A percentile compares a stretch with the other conserved stretches of the same genome.
phyloP scores from a whole-genome alignment of 495 filamentous ascomycete species.

The Clavariopsis aquatica region DNA sequence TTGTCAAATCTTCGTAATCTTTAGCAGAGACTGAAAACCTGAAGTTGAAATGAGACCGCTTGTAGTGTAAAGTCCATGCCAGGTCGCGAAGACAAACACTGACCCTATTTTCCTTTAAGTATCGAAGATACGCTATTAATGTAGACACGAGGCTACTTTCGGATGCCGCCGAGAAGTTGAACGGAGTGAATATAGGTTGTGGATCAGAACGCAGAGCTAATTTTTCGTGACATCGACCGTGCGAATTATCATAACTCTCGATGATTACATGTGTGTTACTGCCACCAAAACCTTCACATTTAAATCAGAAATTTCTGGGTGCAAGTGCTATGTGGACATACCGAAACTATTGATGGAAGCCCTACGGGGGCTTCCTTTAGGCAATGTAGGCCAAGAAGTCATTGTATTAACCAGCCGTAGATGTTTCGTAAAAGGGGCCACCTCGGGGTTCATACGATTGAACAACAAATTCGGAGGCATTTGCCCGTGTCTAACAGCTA shows the following conservation, averaged over 20 bases:
- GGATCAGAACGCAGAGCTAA: background rate
- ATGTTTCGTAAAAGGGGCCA: background rate
- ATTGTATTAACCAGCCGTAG: background rate
- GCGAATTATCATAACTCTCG: conserved; percentile 1
- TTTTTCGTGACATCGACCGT: background rate
- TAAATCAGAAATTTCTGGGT: background rate
- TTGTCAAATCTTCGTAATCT: too few species aligned
- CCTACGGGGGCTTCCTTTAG: background rate
- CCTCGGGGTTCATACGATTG: conserved; percentile 3
- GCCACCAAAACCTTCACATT: background rate
- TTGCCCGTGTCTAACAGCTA: background rate
- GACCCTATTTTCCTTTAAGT: background rate
- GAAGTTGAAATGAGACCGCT: too few species aligned
- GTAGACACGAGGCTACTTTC: background rate
- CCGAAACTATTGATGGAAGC: conserved; percentile 19
- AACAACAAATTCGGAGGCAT: conserved; percentile 17
- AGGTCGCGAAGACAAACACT: conserved; percentile 2
- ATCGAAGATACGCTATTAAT: background rate
- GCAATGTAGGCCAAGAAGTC: conserved; percentile 27
- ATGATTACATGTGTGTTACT: background rate
- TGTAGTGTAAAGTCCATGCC: conserved; percentile 16
- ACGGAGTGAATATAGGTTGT: conserved; percentile 8
- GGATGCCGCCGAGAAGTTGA: conserved; percentile 12
- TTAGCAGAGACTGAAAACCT: too few species aligned
- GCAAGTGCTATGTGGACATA: background rate